These are phyloP conservation scores for Stylosanthes scabra DNA, from an alignment of 331 rosid species.

Conservation along the genomic window DNA sequence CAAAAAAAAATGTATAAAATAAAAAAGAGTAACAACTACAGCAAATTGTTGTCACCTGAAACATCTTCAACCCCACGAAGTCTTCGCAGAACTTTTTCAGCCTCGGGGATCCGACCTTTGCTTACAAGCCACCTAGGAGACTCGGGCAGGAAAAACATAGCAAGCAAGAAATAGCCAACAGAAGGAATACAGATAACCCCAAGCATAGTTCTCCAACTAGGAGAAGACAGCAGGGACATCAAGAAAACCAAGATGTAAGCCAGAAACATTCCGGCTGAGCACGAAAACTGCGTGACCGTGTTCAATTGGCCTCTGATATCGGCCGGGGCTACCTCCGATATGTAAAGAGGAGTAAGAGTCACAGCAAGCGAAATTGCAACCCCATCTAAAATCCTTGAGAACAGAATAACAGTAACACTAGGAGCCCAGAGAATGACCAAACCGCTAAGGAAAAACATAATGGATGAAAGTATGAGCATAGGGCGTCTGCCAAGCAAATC, in stretches of 20 bases:
- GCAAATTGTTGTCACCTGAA: slow-evolving; percentile 59
- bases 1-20: background rate
- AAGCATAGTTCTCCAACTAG: slow-evolving; percentile 92
- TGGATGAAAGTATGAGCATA: slow-evolving; percentile 71
- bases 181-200: slow-evolving; percentile 79
- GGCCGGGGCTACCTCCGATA: slow-evolving; percentile 94
- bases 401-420: slow-evolving; percentile 63
- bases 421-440: slow-evolving; percentile 80
- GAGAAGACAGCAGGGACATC: slow-evolving; percentile 66
- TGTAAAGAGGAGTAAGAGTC: slow-evolving; percentile 81
- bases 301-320: slow-evolving; percentile 88
- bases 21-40: background rate
- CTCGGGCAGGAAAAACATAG: slow-evolving; percentile 81
- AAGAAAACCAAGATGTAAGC: slow-evolving; percentile 83
- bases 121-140: slow-evolving; percentile 99
- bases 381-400: slow-evolving; percentile 79
- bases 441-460: slow-evolving; percentile 63
- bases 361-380: slow-evolving; percentile 72
- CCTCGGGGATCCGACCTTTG: slow-evolving; percentile 83
- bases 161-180: slow-evolving; percentile 61
- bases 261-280: slow-evolving; percentile 89
- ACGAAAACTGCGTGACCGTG: slow-evolving; percentile 84
- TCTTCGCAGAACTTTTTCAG: slow-evolving; percentile 75
- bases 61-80: slow-evolving; percentile 85
- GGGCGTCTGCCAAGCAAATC: slow-evolving; percentile 89